Base-by-base conservation (phyloP, 2,329 filamentous ascomycete genomes). In the Aspergillus sojae region DNA sequence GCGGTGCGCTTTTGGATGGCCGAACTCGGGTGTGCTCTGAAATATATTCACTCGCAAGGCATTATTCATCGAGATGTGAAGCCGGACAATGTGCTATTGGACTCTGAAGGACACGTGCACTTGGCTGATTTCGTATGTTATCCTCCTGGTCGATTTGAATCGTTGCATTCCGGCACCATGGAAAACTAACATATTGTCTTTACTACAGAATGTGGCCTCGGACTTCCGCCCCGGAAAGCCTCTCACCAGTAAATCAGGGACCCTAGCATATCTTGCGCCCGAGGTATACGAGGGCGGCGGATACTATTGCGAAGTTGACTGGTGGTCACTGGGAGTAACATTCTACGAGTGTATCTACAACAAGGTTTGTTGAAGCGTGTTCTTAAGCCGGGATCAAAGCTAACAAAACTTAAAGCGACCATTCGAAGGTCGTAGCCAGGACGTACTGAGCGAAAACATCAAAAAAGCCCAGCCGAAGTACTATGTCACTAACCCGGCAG, bases 301-400 rank as follows among this genome's bases (percentile, higher is more conserved):
- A 45, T 99, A 99, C 75, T 89, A 91, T 64, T 88, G 89, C 54
- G 92, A 95, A 71, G 94, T 95, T 48, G 95, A 99, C 77, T 99
- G 95, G 95, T 99, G 95, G 95, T 98, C 95, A 6, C 81, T 99
- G 26, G 95, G 95, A 56, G 95, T 99, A 53, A 86, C 96, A n/a
- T 98, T 98, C 78, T 99, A 97, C 78, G 95, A 99, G 79, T 98
- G 95, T 85, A 97, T 99, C 68, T 99, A 98, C 82, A 97, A 96
- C 82, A 98, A 96, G 89, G 93, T 93, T 80, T 58, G 84, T 52
- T 6, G 19, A 32, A 32, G 28, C 58, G 57, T 28, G 58, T 52
- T 21, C 34, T 28, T 5, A 16, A n/a, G 21, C 9, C 26, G 19
- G 1, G 7, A 50, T 48, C 14, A 11, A 28, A 36, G 65, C 77